A percentile compares a stretch with the other conserved stretches of the same genome.
Evolutionary conservation across 2,329 filamentous ascomycete genomes (phyloP).

Genomic region (Ophiocordyceps camponoti-floridani): DNA sequence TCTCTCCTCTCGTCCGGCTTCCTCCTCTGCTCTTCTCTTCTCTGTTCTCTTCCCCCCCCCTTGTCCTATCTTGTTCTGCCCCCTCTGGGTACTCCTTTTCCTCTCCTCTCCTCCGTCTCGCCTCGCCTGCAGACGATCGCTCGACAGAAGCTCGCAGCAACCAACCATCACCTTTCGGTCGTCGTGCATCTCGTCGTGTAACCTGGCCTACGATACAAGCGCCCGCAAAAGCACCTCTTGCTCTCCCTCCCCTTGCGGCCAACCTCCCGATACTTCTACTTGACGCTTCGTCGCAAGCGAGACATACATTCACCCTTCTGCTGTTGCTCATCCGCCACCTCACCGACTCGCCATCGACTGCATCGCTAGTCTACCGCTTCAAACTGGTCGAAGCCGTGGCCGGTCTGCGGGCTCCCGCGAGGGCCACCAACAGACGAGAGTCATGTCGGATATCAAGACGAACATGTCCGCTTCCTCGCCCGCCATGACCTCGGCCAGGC

Average conservation of each 20-base stretch:
- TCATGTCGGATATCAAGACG: constrained; percentile 16
- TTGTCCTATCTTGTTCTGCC: not conserved
- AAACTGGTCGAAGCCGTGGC: constrained; percentile 5
- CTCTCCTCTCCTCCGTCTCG: not conserved
- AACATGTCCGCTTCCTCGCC: constrained; percentile 35
- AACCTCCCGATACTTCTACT: not conserved
- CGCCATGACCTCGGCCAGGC: constrained; percentile 39
- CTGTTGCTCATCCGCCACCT: too few relatives aligned
- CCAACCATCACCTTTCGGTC: not conserved
- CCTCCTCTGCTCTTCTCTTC: not conserved
- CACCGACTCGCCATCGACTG: too few relatives aligned
- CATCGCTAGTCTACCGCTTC: too few relatives aligned
- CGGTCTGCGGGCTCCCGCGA: constrained; percentile 7
- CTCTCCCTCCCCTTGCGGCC: not conserved
- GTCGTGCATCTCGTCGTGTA: too few relatives aligned
- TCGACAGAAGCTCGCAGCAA: too few relatives aligned
- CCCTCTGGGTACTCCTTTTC: too few relatives aligned
- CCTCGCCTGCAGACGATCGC: too few relatives aligned
- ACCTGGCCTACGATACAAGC: too few relatives aligned
- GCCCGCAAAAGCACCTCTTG: not conserved
- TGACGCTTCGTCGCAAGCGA: not conserved
- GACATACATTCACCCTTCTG: not conserved
- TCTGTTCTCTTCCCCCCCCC: not conserved
- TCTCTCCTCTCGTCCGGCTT: not conserved
- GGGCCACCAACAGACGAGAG: not conserved